Conservation (phyloP, 140 eudicot species). For the Eryngium alpinum region DNA sequence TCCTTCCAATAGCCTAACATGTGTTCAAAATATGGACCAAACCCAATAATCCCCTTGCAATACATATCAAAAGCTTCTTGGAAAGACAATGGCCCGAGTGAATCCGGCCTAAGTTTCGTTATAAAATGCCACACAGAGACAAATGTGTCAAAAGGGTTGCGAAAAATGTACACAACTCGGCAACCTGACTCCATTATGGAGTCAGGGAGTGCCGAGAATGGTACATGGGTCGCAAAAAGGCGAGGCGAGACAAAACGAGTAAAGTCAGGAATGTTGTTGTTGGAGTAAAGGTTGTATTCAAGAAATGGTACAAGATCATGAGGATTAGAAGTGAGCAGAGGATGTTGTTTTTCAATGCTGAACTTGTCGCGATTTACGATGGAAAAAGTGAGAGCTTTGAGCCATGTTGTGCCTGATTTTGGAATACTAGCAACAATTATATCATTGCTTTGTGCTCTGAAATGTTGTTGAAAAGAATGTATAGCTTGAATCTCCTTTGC, state of each 20-base stretch:
- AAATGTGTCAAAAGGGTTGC: slow-evolving; percentile 32
- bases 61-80: slow-evolving; percentile 29
- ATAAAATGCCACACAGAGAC: slow-evolving; percentile 25
- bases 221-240: slow-evolving; percentile 28
- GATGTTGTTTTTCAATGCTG: slow-evolving; percentile 14
- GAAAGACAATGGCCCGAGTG: neutral
- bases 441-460: slow-evolving; percentile 24
- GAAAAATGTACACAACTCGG: slow-evolving; percentile 23
- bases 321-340: slow-evolving; percentile 33
- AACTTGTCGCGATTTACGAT: slow-evolving; percentile 9
- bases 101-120: slow-evolving; percentile 12
- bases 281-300: slow-evolving; percentile 27
- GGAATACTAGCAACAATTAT: slow-evolving; percentile 32
- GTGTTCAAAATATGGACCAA: slow-evolving; percentile 36
- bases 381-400: slow-evolving; percentile 37
- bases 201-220: slow-evolving; percentile 17
- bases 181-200: slow-evolving; percentile 14
- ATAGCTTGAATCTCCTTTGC: slow-evolving; percentile 35
- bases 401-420: slow-evolving; percentile 51
- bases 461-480: slow-evolving; percentile 17
- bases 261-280: slow-evolving; percentile 16
- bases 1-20: slow-evolving; percentile 28
- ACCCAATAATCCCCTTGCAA: slow-evolving; percentile 23
- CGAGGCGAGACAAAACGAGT: neutral
- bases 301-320: slow-evolving; percentile 38